Conservation (phyloP, 2,329 filamentous ascomycete genomes). For the Fusarium sp. region DNA sequence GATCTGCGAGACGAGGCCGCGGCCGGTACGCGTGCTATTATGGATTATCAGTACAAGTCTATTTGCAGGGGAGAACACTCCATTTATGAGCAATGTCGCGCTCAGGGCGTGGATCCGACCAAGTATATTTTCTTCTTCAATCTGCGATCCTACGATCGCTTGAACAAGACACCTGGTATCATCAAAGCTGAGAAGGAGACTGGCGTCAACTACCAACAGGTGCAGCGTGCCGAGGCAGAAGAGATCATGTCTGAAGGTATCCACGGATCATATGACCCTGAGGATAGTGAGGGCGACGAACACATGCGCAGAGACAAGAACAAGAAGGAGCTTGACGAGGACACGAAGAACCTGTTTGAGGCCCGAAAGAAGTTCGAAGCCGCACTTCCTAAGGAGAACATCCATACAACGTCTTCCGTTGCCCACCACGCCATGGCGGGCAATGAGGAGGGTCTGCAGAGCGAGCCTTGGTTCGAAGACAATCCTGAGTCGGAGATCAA, state of each 20-base stretch:
- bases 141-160: slow-evolving; percentile 88
- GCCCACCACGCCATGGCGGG: slow-evolving; percentile 86
- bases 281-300: slow-evolving; percentile 60
- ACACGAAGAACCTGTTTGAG: slow-evolving; percentile 56
- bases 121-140: slow-evolving; percentile 96
- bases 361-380: slow-evolving; percentile 67
- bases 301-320: slow-evolving; percentile 61
- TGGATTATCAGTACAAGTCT: slow-evolving; percentile 99
- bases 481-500: slow-evolving; percentile 80
- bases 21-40: slow-evolving; percentile 89
- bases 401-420: slow-evolving; percentile 60
- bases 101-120: slow-evolving; percentile 79
- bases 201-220: slow-evolving; percentile 85
- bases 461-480: slow-evolving; percentile 81
- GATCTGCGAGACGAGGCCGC: slow-evolving; percentile 88
- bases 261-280: slow-evolving; percentile 65
- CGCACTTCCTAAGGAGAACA: slow-evolving; percentile 55
- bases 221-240: slow-evolving; percentile 88
- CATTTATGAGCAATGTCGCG: slow-evolving; percentile 82
- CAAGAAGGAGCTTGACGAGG: slow-evolving; percentile 54
- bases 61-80: slow-evolving; percentile 92
- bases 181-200: slow-evolving; percentile 82
- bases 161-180: slow-evolving; percentile 84
- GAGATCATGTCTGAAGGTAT: slow-evolving; percentile 85
- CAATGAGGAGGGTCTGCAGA: slow-evolving; percentile 63